Conservation (phyloP, 1,139 yeast species). For the Hanseniaspora gamundiae region DNA sequence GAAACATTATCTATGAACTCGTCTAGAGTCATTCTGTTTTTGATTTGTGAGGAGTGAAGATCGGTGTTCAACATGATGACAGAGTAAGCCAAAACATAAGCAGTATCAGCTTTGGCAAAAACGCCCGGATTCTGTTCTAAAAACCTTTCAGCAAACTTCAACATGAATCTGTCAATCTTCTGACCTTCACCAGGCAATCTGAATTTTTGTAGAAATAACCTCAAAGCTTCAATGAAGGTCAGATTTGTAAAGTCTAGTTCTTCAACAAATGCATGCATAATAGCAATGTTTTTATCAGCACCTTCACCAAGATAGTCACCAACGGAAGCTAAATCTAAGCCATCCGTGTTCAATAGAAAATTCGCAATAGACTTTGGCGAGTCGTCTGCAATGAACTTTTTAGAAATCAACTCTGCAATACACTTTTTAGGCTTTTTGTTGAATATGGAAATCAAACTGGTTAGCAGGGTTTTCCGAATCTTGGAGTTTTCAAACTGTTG, state of each 20-base stretch:
- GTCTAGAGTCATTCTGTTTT: conserved; percentile 75
- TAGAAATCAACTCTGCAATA: conserved; percentile 43
- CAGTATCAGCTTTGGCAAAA: conserved; percentile 88
- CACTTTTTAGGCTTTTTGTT: conserved; percentile 82
- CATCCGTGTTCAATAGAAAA: conserved; percentile 65
- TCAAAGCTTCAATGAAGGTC: conserved; percentile 74
- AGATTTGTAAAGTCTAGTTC: conserved; percentile 61
- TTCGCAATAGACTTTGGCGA: conserved; percentile 60
- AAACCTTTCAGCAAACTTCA: conserved; percentile 90
- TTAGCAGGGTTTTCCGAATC: conserved; percentile 67
- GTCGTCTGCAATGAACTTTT: conserved; percentile 50
- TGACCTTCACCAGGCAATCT: conserved; percentile 98
- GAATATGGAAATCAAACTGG: conserved; percentile 69
- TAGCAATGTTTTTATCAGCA: conserved; percentile 58
- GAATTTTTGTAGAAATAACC: conserved; percentile 74
- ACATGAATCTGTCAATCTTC: conserved; percentile 91
- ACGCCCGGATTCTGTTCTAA: conserved; percentile 75
- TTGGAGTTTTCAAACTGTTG: conserved; percentile 77
- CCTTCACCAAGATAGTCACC: conserved; percentile 95
- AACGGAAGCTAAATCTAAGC: conserved; percentile 68
- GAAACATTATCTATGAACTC: conserved; percentile 76
- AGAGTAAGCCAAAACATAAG: conserved; percentile 85
- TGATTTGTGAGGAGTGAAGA: conserved; percentile 78
- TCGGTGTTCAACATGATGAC: conserved; percentile 91
- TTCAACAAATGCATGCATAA: conserved; percentile 92